Percentiles rank a stretch among this genome's conserved stretches.
phyloP scores from a whole-genome alignment of 2,329 filamentous ascomycete genomes.

The Dactylellina haptotyla region DNA sequence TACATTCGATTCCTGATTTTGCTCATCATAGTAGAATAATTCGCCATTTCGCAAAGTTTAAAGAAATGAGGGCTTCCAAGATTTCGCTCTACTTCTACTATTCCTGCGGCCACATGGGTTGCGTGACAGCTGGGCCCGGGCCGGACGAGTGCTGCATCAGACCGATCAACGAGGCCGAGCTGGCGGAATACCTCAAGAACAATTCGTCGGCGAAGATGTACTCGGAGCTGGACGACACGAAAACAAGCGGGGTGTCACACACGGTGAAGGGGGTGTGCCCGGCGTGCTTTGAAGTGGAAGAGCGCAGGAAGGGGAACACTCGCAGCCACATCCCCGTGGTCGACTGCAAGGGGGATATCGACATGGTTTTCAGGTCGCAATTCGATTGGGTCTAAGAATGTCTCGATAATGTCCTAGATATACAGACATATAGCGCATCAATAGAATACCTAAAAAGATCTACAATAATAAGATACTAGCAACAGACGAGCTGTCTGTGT shows the following conservation, averaged over 20 bases:
- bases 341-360: slow-evolving; percentile 12
- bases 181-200: slow-evolving; percentile 19
- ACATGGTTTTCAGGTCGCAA: background rate
- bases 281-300: slow-evolving; percentile 20
- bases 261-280: slow-evolving; percentile 25
- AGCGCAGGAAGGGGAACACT: slow-evolving; percentile 1
- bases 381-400: too few species aligned
- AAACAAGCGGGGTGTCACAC: slow-evolving; percentile 6
- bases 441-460: too few species aligned
- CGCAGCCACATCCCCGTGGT: slow-evolving; percentile 16
- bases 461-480: too few species aligned
- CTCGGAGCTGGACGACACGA: slow-evolving; percentile 1
- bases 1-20: too few species aligned
- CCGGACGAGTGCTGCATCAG: slow-evolving; percentile 25
- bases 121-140: slow-evolving; percentile 7
- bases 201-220: slow-evolving; percentile 41
- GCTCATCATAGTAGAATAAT: too few species aligned
- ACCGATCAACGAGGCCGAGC: slow-evolving; percentile 16
- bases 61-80: background rate
- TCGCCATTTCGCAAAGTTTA: too few species aligned
- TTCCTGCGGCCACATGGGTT: slow-evolving; percentile 34
- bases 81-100: slow-evolving; percentile 44
- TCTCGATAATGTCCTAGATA: too few species aligned
- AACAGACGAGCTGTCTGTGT: background rate
- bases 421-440: too few species aligned